Evolutionary conservation across 2,329 filamentous ascomycete species (phyloP).

Genomic region (Colletotrichum caudatum): DNA sequence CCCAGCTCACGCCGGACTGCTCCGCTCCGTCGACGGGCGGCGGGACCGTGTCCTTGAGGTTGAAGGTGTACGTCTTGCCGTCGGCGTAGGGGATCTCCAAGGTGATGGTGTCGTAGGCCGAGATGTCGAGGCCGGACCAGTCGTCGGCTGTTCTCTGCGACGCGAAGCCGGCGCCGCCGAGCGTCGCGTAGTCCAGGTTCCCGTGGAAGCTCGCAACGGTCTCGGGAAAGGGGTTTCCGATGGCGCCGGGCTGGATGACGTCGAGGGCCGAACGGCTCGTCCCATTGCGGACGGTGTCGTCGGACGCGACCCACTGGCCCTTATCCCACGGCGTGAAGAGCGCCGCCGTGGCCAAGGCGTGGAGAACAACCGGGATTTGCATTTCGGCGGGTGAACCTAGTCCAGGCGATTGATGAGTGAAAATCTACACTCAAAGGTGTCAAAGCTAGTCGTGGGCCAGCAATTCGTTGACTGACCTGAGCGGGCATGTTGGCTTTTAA

Average conservation of each 20-base stretch:
- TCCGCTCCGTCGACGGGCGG: conserved; percentile 73
- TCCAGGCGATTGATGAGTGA: neutral
- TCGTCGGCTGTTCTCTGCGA: conserved; percentile 77
- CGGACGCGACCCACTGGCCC: conserved; percentile 74
- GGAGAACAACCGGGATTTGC: conserved; percentile 29
- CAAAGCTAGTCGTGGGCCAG: neutral
- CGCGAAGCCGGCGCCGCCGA: conserved; percentile 86
- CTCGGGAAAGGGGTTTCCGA: conserved; percentile 27
- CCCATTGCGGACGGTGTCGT: conserved; percentile 83
- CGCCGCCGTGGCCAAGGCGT: conserved; percentile 16
- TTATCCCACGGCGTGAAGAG: conserved; percentile 67
- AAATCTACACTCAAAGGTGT: neutral
- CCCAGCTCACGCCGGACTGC: conserved; percentile 78
- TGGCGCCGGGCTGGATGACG: conserved; percentile 46
- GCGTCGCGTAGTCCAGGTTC: conserved; percentile 76
- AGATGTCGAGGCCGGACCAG: conserved; percentile 71
- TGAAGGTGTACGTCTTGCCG: conserved; percentile 78
- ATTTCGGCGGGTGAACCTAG: neutral
- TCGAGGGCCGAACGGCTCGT: conserved; percentile 67
- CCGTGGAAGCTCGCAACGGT: conserved; percentile 72
- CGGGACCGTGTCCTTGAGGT: conserved; percentile 77
- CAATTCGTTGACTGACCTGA: neutral
- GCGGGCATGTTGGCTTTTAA: conserved; percentile 4
- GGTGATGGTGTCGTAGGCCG: conserved; percentile 70
- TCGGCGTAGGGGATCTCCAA: conserved; percentile 67